Evolutionary conservation across 1,284 basidiomycete genomes (phyloP), one percentile per base, ranked within the genome.

Genomic region (Pseudozyma pruni): DNA sequence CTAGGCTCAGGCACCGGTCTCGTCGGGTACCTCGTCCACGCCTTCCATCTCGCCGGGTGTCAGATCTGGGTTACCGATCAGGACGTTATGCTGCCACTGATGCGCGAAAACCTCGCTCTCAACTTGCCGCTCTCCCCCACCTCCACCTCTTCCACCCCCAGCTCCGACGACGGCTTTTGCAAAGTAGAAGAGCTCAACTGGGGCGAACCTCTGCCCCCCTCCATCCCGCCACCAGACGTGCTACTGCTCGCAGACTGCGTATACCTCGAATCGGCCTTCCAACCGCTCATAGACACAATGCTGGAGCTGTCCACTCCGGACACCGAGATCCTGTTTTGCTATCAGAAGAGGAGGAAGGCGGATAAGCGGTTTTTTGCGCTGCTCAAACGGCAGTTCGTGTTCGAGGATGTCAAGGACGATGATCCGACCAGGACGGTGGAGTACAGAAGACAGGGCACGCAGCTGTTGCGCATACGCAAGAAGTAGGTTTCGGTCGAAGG

Each of bases 271-370:
- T 80, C 83, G 17, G 90, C 92, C 0, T 97, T 96, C 77, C 90
- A 93, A 3, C 86, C 94, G 14, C 87, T 97, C 1, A 90, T 94
- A 1, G 83, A 90, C 70, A 95, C 93, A 0, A 85, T 97, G 46
- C 86, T 84, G 32, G 87, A 89, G 38, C 86, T 96, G 17, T 79
- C 85, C 8, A 83, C 81, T 0, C 53, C 78, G 3, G 82, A 80
- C 2, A 85, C 82, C 48, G 83, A 84, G 20, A 88, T 55, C 83
- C 93, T 81, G 39, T 95, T 97, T 82, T 94, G 92, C 82, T 95
- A 93, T 84, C 94, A 94, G 84, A 95, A 95, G 80, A 87, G 93
- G 44, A 87, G 94, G 83, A 95, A 94, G 88, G 94, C 93, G 0
- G 94, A 96, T 82, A 94, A 90, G 79, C 88, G 91, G 0, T 96